A percentile compares a stretch with the other conserved stretches of the same genome.
Evolutionary conservation across 441 rosid species (phyloP).

Genomic region (Corymbia citriodora): DNA sequence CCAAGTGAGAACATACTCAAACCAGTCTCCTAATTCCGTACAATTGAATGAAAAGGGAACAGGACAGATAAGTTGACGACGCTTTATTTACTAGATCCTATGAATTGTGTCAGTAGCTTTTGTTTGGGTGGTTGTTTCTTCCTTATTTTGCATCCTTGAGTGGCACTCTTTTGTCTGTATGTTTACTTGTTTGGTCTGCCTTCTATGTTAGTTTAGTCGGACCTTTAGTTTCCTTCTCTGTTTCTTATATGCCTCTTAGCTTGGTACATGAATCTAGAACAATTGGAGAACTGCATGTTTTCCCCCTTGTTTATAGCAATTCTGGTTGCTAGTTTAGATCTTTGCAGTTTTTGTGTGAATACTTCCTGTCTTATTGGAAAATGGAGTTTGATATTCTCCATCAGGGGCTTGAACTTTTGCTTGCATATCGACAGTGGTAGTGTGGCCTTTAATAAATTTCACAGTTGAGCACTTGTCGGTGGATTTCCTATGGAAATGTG

Average conservation of each 20-base stretch:
- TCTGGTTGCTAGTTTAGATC: background rate
- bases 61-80: conserved; percentile 27
- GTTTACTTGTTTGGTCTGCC: conserved; percentile 22
- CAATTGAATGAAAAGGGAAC: conserved; percentile 7
- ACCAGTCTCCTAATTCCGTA: conserved; percentile 10
- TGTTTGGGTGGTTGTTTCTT: conserved; percentile 15
- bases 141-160: conserved; percentile 20
- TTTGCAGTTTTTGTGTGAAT: background rate
- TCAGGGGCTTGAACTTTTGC: background rate
- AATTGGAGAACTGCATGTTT: conserved; percentile 9
- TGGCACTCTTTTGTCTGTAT: conserved; percentile 13
- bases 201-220: conserved; percentile 12
- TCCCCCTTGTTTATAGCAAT: background rate
- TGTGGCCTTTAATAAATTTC: background rate
- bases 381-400: background rate
- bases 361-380: background rate
- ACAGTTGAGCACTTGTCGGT: background rate
- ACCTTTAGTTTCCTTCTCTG: conserved; percentile 3
- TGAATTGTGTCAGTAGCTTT: conserved; percentile 20
- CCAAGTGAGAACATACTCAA: conserved; percentile 30
- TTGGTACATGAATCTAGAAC: conserved; percentile 17
- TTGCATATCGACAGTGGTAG: background rate
- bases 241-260: background rate
- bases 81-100: conserved; percentile 16
- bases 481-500: background rate